These are phyloP conservation scores for Leccinum subtestaceum DNA, from an alignment of 768 basidiomycete species.

Conservation along the genomic window DNA sequence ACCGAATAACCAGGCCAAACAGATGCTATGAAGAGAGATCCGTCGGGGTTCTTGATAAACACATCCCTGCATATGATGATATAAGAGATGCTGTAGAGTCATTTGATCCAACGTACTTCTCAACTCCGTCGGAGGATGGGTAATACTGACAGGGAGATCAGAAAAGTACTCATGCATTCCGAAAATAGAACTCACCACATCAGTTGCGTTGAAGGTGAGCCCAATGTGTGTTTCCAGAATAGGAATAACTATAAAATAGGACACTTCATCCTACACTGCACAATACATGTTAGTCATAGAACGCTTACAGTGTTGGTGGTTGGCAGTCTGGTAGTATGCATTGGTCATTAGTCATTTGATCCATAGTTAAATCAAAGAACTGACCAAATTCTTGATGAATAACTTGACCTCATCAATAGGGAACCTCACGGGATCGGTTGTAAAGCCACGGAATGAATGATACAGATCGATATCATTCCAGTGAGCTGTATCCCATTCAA, in stretches of 20 bases:
- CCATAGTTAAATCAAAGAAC: conserved; percentile 18
- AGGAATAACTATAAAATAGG: conserved; percentile 50
- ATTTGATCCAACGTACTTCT: conserved; percentile 40
- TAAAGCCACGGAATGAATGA: conserved; percentile 67
- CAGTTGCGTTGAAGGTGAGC: conserved; percentile 54
- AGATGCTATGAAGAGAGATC: conserved; percentile 66
- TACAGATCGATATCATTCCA: conserved; percentile 81
- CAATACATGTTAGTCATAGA: neutral
- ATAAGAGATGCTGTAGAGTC: neutral
- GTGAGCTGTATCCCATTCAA: conserved; percentile 45
- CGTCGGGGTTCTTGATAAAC: conserved; percentile 75
- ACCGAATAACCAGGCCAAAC: conserved; percentile 80
- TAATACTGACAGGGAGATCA: conserved; percentile 48
- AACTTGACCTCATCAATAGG: conserved; percentile 49
- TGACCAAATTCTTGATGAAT: conserved; percentile 57
- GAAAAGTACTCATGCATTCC: neutral
- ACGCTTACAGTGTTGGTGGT: conserved; percentile 31
- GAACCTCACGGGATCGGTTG: conserved; percentile 62
- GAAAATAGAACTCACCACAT: conserved; percentile 46
- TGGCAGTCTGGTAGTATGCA: conserved; percentile 13
- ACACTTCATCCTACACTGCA: neutral
- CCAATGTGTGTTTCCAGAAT: conserved; percentile 67
- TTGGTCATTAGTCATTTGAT: conserved; percentile 5
- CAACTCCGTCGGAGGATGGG: conserved; percentile 61
- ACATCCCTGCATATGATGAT: conserved; percentile 44